Conservation (phyloP, 805 yeast genomes). For the Saturnispora galanensis region DNA sequence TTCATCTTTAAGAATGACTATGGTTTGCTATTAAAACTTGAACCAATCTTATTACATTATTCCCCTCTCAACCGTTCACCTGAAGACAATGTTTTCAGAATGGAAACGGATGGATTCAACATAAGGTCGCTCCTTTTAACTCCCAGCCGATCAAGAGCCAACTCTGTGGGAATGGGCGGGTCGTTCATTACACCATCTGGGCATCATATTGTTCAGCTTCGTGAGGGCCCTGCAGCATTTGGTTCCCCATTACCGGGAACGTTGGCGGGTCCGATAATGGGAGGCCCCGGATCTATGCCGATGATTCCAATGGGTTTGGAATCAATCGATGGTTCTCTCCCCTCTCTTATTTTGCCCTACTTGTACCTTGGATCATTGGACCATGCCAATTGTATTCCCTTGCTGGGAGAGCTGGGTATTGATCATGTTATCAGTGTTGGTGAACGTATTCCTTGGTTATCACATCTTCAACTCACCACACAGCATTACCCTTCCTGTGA, state of each 20-base stretch:
- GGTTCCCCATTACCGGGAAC: background rate
- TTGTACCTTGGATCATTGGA: conserved; percentile 73
- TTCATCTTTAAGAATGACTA: conserved; percentile 76
- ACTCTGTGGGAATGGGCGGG: conserved; percentile 1
- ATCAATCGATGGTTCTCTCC: conserved; percentile 52
- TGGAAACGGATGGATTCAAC: conserved; percentile 16
- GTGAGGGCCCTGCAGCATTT: conserved; percentile 11
- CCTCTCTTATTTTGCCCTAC: conserved; percentile 76
- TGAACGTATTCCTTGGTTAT: conserved; percentile 57
- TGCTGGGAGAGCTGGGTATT: conserved; percentile 59
- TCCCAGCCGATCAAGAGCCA: conserved; percentile 13
- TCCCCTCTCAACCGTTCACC: conserved; percentile 36
- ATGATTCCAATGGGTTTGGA: conserved; percentile 13
- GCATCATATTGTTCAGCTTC: conserved; percentile 23
- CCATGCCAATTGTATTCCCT: conserved; percentile 66
- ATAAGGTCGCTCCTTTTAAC: conserved; percentile 18
- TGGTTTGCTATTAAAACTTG: conserved; percentile 51
- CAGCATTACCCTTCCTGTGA: conserved; percentile 14
- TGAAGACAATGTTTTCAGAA: conserved; percentile 2
- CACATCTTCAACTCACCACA: no score
- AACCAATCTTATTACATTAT: conserved; percentile 45
- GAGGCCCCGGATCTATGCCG: no score
- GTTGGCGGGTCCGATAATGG: background rate
- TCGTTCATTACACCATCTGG: conserved; percentile 23
- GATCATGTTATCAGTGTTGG: conserved; percentile 78